Conservation (phyloP, 2,329 filamentous ascomycete species). For the Xylaria sp. region DNA sequence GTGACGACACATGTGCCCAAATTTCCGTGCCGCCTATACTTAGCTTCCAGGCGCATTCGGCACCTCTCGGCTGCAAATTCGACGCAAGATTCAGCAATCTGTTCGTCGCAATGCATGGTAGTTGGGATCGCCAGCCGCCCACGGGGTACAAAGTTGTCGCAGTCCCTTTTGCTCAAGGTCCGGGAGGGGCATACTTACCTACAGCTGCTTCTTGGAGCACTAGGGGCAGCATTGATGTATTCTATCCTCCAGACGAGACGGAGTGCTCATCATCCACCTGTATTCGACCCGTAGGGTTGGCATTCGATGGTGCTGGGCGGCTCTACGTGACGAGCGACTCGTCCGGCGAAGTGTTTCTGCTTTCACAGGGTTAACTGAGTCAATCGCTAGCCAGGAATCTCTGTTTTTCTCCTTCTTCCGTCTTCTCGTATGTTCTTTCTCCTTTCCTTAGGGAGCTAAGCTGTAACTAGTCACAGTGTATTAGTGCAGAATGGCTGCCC, state of each 20-base stretch:
- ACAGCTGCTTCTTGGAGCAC: slow-evolving; percentile 50
- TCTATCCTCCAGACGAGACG: slow-evolving; percentile 59
- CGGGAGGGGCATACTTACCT: slow-evolving; percentile 45
- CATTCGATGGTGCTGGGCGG: slow-evolving; percentile 55
- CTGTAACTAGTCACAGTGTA: too few relatives aligned
- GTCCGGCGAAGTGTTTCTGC: slow-evolving; percentile 59
- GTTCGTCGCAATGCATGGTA: slow-evolving; percentile 72
- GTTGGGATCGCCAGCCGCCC: slow-evolving; percentile 57
- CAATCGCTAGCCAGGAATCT: not conserved
- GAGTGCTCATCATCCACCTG: slow-evolving; percentile 59
- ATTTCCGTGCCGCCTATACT: slow-evolving; percentile 56
- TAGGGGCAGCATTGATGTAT: slow-evolving; percentile 59
- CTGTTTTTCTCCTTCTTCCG: not conserved
- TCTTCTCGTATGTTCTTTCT: not conserved
- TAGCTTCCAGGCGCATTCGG: slow-evolving; percentile 67
- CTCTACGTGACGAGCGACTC: slow-evolving; percentile 65
- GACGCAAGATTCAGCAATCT: slow-evolving; percentile 64
- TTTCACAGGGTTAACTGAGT: slow-evolving; percentile 29
- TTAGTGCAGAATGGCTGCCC: not conserved
- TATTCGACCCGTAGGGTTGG: slow-evolving; percentile 63
- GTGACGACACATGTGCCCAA: slow-evolving; percentile 43
- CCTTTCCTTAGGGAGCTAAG: too few relatives aligned
- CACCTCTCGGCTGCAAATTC: slow-evolving; percentile 73
- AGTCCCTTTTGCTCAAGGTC: slow-evolving; percentile 51
- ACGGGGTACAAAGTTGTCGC: slow-evolving; percentile 53